Evolutionary conservation across 108 stramenopile species (phyloP).

Genomic region (Nitzschia palea): DNA sequence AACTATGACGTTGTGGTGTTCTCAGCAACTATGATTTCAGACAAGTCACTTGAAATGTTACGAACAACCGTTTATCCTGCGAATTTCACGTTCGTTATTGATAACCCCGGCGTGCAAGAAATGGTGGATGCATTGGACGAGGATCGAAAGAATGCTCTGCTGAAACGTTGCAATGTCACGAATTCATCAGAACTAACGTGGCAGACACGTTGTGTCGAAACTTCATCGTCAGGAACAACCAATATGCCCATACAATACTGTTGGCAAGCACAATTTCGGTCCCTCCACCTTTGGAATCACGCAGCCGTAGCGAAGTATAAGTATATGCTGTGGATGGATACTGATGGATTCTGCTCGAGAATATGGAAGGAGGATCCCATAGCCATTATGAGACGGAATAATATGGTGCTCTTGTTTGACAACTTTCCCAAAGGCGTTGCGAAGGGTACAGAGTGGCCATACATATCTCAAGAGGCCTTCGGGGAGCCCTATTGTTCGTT

Average conservation of each 20-base stretch:
- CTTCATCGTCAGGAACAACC: background rate
- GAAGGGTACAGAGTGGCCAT: conserved; percentile 5
- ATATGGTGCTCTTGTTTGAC: conserved; percentile 20
- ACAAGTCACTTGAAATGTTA: conserved; percentile 6
- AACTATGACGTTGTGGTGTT: conserved; percentile 48
- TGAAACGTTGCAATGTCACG: conserved; percentile 31
- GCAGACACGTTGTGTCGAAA: conserved; percentile 25
- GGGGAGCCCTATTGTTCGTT: conserved; percentile 12
- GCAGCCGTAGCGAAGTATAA: conserved; percentile 37
- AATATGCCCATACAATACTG: conserved; percentile 13
- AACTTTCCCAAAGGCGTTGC: conserved; percentile 5
- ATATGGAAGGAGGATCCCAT: conserved; percentile 42
- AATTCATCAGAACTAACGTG: conserved; percentile 10
- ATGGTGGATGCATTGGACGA: conserved; percentile 25
- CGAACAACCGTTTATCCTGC: conserved; percentile 25
- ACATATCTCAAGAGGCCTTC: background rate
- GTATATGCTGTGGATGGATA: conserved; percentile 47
- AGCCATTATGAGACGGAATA: conserved; percentile 25
- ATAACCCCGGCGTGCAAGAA: conserved; percentile 36
- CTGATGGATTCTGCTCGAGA: conserved; percentile 33
- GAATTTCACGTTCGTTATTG: conserved; percentile 34
- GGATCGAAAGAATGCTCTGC: conserved; percentile 16
- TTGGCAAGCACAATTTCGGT: conserved; percentile 58
- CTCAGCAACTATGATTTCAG: conserved; percentile 21
- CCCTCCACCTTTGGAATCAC: conserved; percentile 47